Conservation (phyloP, 2,329 filamentous ascomycete genomes). For the Nemania abortiva region DNA sequence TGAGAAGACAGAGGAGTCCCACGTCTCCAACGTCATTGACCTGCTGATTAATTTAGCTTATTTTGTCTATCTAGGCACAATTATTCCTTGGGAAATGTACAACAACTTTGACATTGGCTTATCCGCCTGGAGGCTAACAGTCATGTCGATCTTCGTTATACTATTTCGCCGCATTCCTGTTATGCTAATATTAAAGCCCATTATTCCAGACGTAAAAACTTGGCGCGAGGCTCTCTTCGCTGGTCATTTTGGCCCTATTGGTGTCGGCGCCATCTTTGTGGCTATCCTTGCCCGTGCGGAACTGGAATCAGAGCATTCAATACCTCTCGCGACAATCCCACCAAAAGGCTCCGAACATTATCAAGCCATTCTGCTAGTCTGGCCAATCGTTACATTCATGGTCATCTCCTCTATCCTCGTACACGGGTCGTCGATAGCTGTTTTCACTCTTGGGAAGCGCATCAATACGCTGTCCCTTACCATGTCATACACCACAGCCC, state of each 20-base stretch:
- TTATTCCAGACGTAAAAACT: conserved; percentile 97
- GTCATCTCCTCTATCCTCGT: conserved; percentile 95
- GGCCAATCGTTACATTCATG: conserved; percentile 94
- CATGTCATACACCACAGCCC: conserved; percentile 93
- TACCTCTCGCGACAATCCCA: conserved; percentile 76
- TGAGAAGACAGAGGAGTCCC: conserved; percentile 97
- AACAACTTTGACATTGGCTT: conserved; percentile 81
- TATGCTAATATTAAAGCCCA: conserved; percentile 89
- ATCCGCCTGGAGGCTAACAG: conserved; percentile 88
- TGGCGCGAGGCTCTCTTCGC: conserved; percentile 98
- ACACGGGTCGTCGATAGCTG: conserved; percentile 96
- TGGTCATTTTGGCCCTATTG: conserved; percentile 97
- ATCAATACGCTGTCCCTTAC: conserved; percentile 97
- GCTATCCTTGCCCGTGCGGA: conserved; percentile 95
- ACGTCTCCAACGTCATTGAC: conserved; percentile 99
- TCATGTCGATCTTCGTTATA: conserved; percentile 92
- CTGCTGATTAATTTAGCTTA: conserved; percentile 96
- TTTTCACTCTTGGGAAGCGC: conserved; percentile 96
- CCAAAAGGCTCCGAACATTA: conserved; percentile 68
- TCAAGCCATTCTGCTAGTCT: conserved; percentile 84
- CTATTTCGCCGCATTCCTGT: conserved; percentile 96
- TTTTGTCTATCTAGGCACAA: conserved; percentile 97
- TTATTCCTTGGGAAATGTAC: conserved; percentile 95
- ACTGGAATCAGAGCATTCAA: conserved; percentile 79
- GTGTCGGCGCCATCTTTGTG: conserved; percentile 95